Evolutionary conservation across 352 stramenopile genomes (phyloP), one percentile per base, ranked within the genome.

Genomic region (Blastocystis sp.): DNA sequence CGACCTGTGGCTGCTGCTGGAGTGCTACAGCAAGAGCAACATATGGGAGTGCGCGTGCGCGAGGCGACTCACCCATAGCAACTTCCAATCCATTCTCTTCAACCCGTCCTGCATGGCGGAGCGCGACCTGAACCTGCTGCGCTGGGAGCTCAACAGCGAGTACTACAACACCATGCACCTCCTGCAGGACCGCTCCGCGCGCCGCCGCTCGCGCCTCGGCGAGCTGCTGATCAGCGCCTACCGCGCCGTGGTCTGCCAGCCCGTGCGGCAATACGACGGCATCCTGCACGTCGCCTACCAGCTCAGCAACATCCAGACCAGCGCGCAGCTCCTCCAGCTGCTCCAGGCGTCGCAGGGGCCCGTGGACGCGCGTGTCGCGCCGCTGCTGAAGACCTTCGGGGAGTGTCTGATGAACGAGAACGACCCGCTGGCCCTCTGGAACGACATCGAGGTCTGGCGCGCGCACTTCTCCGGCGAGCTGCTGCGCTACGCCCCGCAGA

Each of bases 401-500:
- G 42, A 34, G 14, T 64, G 63, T 42, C 62, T 61, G 52, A 64
- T 81, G 45, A 81, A 81, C 40, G 17, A 21, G 4, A 66, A 48
- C 45, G 71, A 81, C 40, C 57, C 71, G 14, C 52, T 81, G 28
- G 14, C 24, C 7, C 34, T 81, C 3, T 81, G 71, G 14, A 48
- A 81, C 17, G 71, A 81, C 34, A 61, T 81, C 21, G 11, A 66
- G 42, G 38, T 66, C n/a, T 81, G 71, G 71, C 19, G 71, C 3
- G 11, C 3, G 7, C 65, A 65, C 40, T 45, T 81, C 52, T 54
- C 66, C 19, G 48, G 17, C 1, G 40, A 81, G 19, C 63, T 65
- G 24, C 19, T 64, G 7, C 71, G 52, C 2, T 10, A 24, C 19
- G 7, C 48, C 4, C 71, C 71, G 24, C 45, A 40, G 6, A 28